These are phyloP conservation scores for Phytophthora sp. DNA, from an alignment of 352 stramenopile genomes.

Conservation along the genomic window DNA sequence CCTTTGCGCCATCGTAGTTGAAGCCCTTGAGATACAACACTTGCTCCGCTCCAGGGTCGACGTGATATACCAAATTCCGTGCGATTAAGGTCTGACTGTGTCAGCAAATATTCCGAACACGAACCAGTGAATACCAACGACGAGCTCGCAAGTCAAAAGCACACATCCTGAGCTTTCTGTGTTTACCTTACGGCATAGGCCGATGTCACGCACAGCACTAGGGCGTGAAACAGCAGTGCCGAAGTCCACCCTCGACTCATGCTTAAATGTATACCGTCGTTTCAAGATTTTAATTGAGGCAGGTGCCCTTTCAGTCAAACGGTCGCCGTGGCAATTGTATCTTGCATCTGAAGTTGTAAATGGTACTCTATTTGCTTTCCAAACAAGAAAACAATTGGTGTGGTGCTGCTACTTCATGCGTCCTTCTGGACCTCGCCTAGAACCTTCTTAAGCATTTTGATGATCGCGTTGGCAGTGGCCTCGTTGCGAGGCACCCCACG, in stretches of 20 bases:
- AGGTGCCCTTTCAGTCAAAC: constrained; percentile 23
- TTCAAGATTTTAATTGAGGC: constrained; percentile 29
- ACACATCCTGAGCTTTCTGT: background rate
- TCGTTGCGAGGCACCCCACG: constrained; percentile 80
- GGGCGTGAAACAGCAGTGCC: constrained; percentile 1
- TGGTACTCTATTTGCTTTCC: constrained; percentile 17
- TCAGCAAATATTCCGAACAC: constrained; percentile 2
- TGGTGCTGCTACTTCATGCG: constrained; percentile 8
- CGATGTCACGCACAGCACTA: constrained; percentile 16
- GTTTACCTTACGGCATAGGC: constrained; percentile 24
- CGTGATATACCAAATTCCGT: constrained; percentile 76
- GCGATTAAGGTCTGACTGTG: constrained; percentile 51
- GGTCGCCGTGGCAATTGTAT: background rate
- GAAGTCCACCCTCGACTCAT: constrained; percentile 17
- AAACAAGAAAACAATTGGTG: background rate
- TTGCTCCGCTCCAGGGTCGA: constrained; percentile 70
- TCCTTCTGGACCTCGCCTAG: constrained; percentile 38
- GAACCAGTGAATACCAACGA: background rate
- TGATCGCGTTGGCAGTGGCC: constrained; percentile 79
- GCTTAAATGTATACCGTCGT: constrained; percentile 15
- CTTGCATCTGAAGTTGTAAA: constrained; percentile 2
- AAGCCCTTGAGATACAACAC: constrained; percentile 87
- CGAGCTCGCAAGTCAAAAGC: background rate
- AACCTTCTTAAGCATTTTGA: constrained; percentile 86
- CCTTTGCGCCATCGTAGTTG: constrained; percentile 58